These are phyloP conservation scores for Pholiota microspora DNA, from an alignment of 768 basidiomycete genomes.

Conservation along the genomic window DNA sequence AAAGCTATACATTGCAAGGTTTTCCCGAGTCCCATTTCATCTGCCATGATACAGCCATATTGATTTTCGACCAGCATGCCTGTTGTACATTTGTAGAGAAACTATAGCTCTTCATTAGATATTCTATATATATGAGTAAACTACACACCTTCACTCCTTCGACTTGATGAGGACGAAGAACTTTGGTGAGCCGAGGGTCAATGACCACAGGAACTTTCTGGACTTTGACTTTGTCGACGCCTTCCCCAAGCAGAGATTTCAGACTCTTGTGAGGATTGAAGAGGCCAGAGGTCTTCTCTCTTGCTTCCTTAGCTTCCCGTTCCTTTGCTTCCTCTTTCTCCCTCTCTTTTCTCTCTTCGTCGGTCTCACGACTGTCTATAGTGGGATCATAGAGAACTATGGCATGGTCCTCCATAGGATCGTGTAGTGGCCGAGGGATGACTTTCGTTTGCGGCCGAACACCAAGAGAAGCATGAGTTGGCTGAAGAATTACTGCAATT, in stretches of 20 bases:
- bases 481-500: constrained; percentile 48
- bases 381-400: constrained; percentile 98
- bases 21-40: constrained; percentile 98
- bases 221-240: constrained; percentile 56
- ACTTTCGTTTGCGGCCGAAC: constrained; percentile 78
- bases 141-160: constrained; percentile 91
- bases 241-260: constrained; percentile 72
- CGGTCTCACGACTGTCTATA: constrained; percentile 87
- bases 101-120: constrained; percentile 46
- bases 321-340: constrained; percentile 72
- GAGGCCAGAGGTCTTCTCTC: constrained; percentile 68
- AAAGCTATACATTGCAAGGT: constrained; percentile 96
- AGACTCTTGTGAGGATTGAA: constrained; percentile 93
- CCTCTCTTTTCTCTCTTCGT: constrained; percentile 75
- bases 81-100: constrained; percentile 92
- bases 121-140: background rate
- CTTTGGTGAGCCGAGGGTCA: constrained; percentile 82
- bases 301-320: constrained; percentile 59
- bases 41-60: constrained; percentile 97
- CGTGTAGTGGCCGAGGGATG: constrained; percentile 89
- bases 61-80: constrained; percentile 92
- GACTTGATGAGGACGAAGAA: constrained; percentile 94
- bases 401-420: constrained; percentile 97
- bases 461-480: constrained; percentile 78
- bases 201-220: constrained; percentile 96